Evolutionary conservation across 805 yeast species (phyloP), one percentile per base, ranked within the genome.

Genomic region (Brettanomyces nanus): DNA sequence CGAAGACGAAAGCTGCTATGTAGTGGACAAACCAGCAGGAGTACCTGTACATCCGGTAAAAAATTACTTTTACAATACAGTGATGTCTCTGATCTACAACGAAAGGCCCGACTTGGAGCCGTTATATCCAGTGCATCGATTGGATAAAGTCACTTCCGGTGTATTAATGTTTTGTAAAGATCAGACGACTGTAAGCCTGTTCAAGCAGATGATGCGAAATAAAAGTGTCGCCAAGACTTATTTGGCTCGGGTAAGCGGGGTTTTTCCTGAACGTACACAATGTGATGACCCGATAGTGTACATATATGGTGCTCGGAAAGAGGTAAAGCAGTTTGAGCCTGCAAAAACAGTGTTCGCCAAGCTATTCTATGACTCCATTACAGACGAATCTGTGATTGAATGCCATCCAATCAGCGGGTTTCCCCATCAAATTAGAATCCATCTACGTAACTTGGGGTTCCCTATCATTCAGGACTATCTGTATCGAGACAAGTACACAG

Each of bases 341-440:
- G 51, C 58, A 7, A 32, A 22, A 2, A 57, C 61, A 0, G 20
- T 22, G 4, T 54, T 56, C 33, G 32, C 42, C 17, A 33, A 39
- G 17, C 3, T 53, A 1, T 11, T 20, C 14, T 69, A 68, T 45
- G 50, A 53, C 42, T 26, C 37, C 2, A 38, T 42, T 4, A 28
- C 35, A 13, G 42, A 52, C 27, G 42, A 69, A 43, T 66, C 73
- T 39, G 46, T 71, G 1, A 69, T 73, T 3, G 29, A 46, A 36
- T 73, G 77, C 43, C 46, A 48, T 21, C 75, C 77, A 1, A 37
- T 62, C 3, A 64, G 73, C 1, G 80, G 80, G 0, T 62, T 66
- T 35, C 69, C 66, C 56, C 80, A 74, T 54, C 80, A 74, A 47
- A 70, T 74, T 17, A 54, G 80, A 11, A 70, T 73, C 6, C 80